A percentile compares a stretch with the other conserved stretches of the same genome.
Conservation (phyloP, 257 asterid species). For the Nicotiana attenuata region DNA sequence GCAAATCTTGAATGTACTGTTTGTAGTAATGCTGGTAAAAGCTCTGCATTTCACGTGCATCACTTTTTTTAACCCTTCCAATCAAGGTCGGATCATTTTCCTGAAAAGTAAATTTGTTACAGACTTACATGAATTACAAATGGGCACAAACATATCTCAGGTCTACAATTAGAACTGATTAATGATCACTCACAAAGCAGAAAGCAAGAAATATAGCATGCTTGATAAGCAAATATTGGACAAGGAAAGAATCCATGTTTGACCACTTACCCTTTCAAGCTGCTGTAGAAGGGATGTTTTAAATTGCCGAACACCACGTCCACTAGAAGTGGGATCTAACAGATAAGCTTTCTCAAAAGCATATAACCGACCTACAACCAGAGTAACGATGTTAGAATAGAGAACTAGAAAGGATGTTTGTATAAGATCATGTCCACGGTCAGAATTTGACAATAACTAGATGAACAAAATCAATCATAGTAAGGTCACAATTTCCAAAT, state of each 20-base stretch:
- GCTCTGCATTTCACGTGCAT: slow-evolving; percentile 99
- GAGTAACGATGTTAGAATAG: not conserved
- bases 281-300: slow-evolving; percentile 92
- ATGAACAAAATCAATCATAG: not conserved
- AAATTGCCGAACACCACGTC: slow-evolving; percentile 97
- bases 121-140: not conserved
- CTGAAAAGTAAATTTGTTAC: slow-evolving; percentile 35
- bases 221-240: not conserved
- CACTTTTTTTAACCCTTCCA: slow-evolving; percentile 98
- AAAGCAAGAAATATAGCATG: not conserved
- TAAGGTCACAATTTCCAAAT: not conserved
- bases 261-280: slow-evolving; percentile 67
- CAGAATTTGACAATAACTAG: not conserved
- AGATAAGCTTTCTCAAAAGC: slow-evolving; percentile 97
- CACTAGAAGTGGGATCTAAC: slow-evolving; percentile 92
- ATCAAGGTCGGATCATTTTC: slow-evolving; percentile 94
- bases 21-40: slow-evolving; percentile 96
- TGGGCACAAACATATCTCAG: not conserved
- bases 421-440: not conserved
- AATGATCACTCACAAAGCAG: not conserved
- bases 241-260: not conserved
- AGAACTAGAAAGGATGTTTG: not conserved
- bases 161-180: not conserved
- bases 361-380: slow-evolving; percentile 79
- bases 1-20: slow-evolving; percentile 94